These are phyloP conservation scores for Byssoonygena ceratinophila DNA, from an alignment of 2,329 filamentous ascomycete genomes.

Conservation along the genomic window DNA sequence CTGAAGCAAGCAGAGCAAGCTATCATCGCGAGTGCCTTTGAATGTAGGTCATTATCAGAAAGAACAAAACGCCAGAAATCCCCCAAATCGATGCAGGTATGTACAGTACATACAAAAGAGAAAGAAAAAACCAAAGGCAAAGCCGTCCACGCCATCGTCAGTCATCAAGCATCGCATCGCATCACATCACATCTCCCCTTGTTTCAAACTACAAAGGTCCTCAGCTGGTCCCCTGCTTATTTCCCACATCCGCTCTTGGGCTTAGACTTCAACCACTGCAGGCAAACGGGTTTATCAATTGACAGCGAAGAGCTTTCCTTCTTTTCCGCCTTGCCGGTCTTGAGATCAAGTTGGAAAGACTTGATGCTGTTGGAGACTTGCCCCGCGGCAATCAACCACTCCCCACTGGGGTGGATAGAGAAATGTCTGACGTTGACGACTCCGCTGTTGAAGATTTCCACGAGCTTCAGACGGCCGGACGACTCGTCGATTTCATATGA, in stretches of 20 bases:
- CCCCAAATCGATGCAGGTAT: no score
- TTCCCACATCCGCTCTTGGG: not conserved
- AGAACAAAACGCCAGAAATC: no score
- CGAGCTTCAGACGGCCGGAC: constrained; percentile 11
- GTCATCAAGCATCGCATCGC: no score
- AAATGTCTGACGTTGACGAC: constrained; percentile 42
- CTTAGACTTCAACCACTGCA: constrained; percentile 10
- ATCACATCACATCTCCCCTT: no score
- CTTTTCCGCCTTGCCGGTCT: constrained; percentile 46
- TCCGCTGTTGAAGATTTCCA: constrained; percentile 14
- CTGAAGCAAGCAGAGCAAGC: no score
- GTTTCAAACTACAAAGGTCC: no score
- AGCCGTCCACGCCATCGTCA: no score
- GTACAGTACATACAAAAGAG: no score
- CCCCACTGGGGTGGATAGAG: constrained; percentile 53
- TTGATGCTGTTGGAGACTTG: constrained; percentile 49
- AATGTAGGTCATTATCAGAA: no score
- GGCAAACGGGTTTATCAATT: constrained; percentile 11
- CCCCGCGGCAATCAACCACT: constrained; percentile 51
- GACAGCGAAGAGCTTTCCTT: constrained; percentile 8
- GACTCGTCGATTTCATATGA: constrained; percentile 48
- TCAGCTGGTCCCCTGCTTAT: no score
- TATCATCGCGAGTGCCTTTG: no score
- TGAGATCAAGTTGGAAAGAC: constrained; percentile 48
- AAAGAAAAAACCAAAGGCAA: no score